phyloP scores from a whole-genome alignment of 1,139 yeast genomes.

The Lodderomyces elongisporus region DNA sequence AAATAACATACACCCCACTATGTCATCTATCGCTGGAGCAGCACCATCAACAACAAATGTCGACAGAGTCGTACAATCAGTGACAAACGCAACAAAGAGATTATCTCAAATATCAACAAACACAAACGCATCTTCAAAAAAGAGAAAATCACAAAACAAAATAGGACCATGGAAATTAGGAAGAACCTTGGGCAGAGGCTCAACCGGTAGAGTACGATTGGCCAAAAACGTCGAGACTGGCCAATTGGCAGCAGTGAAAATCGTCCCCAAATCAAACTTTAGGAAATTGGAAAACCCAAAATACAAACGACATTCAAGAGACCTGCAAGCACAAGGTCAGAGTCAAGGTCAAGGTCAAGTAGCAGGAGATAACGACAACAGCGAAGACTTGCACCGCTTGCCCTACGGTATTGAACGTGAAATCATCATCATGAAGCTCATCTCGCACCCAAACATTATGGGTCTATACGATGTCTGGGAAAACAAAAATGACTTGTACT shows the following conservation, averaged over 20 bases:
- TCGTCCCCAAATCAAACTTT: conserved; percentile 77
- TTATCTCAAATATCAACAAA: conserved; percentile 60
- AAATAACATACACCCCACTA: not conserved
- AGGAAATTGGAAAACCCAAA: conserved; percentile 53
- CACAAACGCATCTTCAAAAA: conserved; percentile 42
- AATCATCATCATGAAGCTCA: conserved; percentile 85
- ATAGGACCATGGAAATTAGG: conserved; percentile 98
- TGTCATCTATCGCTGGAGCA: too few species aligned
- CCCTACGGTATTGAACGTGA: conserved; percentile 97
- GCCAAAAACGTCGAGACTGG: conserved; percentile 85
- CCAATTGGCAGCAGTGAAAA: conserved; percentile 92
- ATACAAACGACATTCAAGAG: conserved; percentile 20
- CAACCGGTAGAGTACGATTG: conserved; percentile 88
- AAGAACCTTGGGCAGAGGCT: conserved; percentile 89
- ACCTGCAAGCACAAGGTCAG: conserved; percentile 5
- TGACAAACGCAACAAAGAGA: conserved; percentile 59
- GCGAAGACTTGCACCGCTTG: conserved; percentile 51
- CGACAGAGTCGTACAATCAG: conserved; percentile 48
- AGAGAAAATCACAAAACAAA: conserved; percentile 60
- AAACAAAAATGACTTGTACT: conserved; percentile 84
- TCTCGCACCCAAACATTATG: conserved; percentile 91
- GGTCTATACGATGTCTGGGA: conserved; percentile 99
- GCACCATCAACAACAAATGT: conserved; percentile 37
- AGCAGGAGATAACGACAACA: conserved; percentile 23
- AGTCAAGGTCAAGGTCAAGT: too few species aligned